Base-by-base conservation (phyloP, 2,329 filamentous ascomycete species). In the Scedosporium dehoogii region DNA sequence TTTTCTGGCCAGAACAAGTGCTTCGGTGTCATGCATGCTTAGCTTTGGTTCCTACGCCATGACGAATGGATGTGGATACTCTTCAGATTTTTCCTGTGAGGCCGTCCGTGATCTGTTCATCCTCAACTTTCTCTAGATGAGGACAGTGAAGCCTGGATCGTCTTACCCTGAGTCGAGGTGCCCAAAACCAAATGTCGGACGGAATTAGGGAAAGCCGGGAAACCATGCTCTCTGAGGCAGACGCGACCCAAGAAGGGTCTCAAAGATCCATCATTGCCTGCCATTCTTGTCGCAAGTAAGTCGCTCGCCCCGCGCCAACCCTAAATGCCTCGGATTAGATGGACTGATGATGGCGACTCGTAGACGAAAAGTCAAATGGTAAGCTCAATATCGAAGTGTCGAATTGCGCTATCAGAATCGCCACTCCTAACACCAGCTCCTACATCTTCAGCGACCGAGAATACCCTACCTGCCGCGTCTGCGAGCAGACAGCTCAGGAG, bases 321-420 rank as follows among this genome's bases (percentile, higher is more conserved):
- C 21, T 12, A 21, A 10, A 51, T 41, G 18, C 6, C 6, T 21
- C 1, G 21, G 25, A 38, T 12, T 12, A 33, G 7, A 14, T n/a
- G 16, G 38, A 60, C 29, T 60, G 29, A 33, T 4, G 29, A 33
- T 33, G 59, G 59, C 18, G 29, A 44, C n/a, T 14, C 65, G 18
- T 41, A 68, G 66, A 58, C 65, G 68, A 46, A 69, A 69, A 57
- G 65, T 69, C 29, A 69, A 69, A 64, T 69, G 68, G 68, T 69
- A 58, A 62, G 60, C 33, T 38, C 33, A 38, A 38, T 38, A 12
- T 38, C 10, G 10, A 10, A n/a, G 18, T 1, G 27, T 12, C 14
- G 23, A 10, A 3, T n/a, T n/a, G 3, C 38, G 38, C 38, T 3
- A 58, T 27, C 21, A n/a, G 53, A 4, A 18, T 29, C 29, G 46